phyloP scores from a whole-genome alignment of 768 basidiomycete genomes.

The Pholiota microspora region DNA sequence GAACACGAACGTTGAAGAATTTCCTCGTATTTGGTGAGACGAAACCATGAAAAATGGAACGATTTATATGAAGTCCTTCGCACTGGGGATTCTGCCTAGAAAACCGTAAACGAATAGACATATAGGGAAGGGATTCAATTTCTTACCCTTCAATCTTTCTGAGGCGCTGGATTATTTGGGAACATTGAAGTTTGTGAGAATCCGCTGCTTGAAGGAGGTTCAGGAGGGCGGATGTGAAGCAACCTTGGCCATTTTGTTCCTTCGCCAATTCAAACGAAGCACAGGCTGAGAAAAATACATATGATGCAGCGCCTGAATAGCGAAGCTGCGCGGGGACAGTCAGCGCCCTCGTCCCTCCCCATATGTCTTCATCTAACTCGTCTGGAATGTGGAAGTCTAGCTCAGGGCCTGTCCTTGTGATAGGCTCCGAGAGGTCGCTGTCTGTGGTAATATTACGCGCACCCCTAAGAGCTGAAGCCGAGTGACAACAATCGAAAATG shows the following conservation, averaged over 20 bases:
- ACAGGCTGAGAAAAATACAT: slow-evolving; percentile 3
- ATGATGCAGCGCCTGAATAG: neutral
- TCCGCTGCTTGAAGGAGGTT: neutral
- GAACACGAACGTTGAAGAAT: neutral
- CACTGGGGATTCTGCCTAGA: slow-evolving; percentile 6
- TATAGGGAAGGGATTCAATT: no score
- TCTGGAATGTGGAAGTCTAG: slow-evolving; percentile 1
- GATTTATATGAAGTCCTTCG: neutral
- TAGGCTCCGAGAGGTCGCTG: neutral
- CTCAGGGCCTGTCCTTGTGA: slow-evolving; percentile 1
- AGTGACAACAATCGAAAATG: slow-evolving; percentile 19
- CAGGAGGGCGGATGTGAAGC: slow-evolving; percentile 1
- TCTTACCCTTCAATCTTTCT: neutral
- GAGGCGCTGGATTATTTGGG: neutral
- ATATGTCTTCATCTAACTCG: neutral
- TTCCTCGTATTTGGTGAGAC: neutral
- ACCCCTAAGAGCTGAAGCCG: slow-evolving; percentile 7
- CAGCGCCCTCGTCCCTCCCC: neutral
- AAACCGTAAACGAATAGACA: neutral
- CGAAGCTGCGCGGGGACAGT: neutral
- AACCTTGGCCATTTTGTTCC: neutral
- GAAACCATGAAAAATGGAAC: slow-evolving; percentile 1
- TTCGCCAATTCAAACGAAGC: slow-evolving; percentile 1
- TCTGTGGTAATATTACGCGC: no score
- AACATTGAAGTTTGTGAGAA: neutral